These are phyloP conservation scores for Ophiostoma sp. DNA, from an alignment of 2,329 filamentous ascomycete genomes.

Conservation along the genomic window DNA sequence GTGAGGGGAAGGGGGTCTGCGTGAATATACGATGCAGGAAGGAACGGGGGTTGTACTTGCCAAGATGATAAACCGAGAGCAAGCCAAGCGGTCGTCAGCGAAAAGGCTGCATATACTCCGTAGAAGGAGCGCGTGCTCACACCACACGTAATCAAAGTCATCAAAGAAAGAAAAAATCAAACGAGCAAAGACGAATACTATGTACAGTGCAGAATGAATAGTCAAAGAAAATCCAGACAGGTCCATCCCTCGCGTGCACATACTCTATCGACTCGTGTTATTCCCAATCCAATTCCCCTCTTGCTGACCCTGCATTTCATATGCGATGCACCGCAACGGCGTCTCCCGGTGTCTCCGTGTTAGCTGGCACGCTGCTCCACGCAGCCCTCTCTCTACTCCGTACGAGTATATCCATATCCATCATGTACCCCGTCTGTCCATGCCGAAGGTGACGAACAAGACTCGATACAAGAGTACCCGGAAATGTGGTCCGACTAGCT, in stretches of 20 bases:
- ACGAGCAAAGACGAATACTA: neutral
- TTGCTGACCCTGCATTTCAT: neutral
- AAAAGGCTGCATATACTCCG: constrained; percentile 1
- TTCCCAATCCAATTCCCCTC: constrained; percentile 1
- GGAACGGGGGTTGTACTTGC: constrained; percentile 3
- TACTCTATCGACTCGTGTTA: neutral
- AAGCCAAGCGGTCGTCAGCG: neutral
- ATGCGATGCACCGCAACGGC: neutral
- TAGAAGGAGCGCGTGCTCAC: neutral
- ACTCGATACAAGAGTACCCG: neutral
- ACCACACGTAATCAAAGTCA: neutral
- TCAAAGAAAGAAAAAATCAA: neutral
- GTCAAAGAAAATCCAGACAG: neutral
- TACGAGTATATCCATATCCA: neutral
- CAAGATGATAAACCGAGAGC: constrained; percentile 8
- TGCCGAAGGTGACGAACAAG: neutral
- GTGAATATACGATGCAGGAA: constrained; percentile 1
- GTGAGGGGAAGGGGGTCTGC: neutral
- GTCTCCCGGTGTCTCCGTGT: constrained; percentile 10
- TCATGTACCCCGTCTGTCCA: neutral
- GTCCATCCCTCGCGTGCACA: neutral
- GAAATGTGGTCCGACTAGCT: neutral
- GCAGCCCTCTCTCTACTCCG: neutral
- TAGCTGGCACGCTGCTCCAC: neutral
- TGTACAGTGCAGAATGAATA: too few relatives aligned